Conservation (phyloP, 768 basidiomycete genomes). For the Tylopilus vinaceipallidus region DNA sequence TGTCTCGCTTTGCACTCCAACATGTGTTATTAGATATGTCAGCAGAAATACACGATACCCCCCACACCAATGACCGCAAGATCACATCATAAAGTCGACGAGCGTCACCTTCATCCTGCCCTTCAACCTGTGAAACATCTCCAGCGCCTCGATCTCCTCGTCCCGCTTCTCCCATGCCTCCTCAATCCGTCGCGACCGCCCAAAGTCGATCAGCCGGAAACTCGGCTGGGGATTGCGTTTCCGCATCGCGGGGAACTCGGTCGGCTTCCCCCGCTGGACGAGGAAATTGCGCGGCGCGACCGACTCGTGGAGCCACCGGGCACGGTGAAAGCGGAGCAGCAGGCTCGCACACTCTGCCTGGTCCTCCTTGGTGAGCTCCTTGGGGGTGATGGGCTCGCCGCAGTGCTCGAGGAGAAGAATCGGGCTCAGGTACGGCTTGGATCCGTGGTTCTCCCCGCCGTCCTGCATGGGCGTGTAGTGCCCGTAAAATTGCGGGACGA, state of each 20-base stretch:
- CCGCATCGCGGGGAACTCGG: constrained; percentile 21
- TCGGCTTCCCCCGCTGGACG: constrained; percentile 41
- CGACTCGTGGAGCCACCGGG: constrained; percentile 41
- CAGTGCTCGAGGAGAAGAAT: constrained; percentile 50
- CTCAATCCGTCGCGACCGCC: constrained; percentile 30
- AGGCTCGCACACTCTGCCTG: constrained; percentile 40
- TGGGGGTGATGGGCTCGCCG: constrained; percentile 34
- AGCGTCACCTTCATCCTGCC: constrained; percentile 6
- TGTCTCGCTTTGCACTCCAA: too few relatives aligned
- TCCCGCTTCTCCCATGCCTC: background rate
- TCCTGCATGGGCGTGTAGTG: constrained; percentile 41
- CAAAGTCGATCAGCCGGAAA: constrained; percentile 54
- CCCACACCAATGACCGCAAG: too few relatives aligned
- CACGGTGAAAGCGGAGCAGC: constrained; percentile 40
- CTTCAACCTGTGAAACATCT: background rate
- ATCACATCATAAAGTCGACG: background rate
- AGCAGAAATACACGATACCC: too few relatives aligned
- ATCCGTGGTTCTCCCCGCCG: too few relatives aligned
- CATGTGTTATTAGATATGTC: too few relatives aligned
- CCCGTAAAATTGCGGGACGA: constrained; percentile 66
- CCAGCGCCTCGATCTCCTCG: constrained; percentile 9
- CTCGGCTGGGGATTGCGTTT: constrained; percentile 16
- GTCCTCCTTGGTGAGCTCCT: constrained; percentile 35
- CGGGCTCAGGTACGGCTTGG: constrained; percentile 30
- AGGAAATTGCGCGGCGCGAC: constrained; percentile 43